Evolutionary conservation across 2,329 filamentous ascomycete species (phyloP), one percentile per base, ranked within the genome.

Genomic region (Ilyonectria sp.): DNA sequence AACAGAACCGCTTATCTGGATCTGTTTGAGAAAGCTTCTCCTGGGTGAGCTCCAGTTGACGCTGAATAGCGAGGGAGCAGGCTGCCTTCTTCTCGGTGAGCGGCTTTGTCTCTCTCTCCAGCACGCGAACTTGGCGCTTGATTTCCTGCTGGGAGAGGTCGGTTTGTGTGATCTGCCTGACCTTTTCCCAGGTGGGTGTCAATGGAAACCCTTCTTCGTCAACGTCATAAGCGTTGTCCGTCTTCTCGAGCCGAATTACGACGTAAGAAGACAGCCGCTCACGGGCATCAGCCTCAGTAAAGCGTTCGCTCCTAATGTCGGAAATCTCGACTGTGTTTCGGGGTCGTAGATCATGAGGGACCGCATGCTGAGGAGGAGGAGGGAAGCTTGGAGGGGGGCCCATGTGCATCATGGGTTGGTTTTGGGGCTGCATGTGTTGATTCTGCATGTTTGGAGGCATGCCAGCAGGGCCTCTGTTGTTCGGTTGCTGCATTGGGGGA

Each of bases 201-300:
- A 74, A 47, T 3, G 70, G 74, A 13, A 75, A 73, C 3, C 83
- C 82, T 9, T 83, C 75, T 7, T 80, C 75, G 65, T 83, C 81
- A 46, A 81, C 74, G 17, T 74, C 75, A n/a, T 78, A 73, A 13
- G 75, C 70, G 46, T 74, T 75, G 11, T 71, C 56, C 21, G 77
- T 68, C 74, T 82, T 85, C 65, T 85, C 81, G 55, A 86, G 81
- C 1, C 82, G 83, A 53, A 82, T 76, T 17, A 84, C 78, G 33
- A 76, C 55, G 67, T 82, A 85, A 1, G 80, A 78, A 0, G 85
- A 83, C 15, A 85, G 79, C 4, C 70, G 65, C 4, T 82, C 79
- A 6, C 76, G 78, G 50, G 82, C 82, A 13, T 84, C 78, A 6
- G 78, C 75, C 26, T 82, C 78, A 1, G 80, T 83, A 60, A 80